These are phyloP conservation scores for Chlorencoelia australis DNA, from an alignment of 2,329 filamentous ascomycete genomes.

Conservation along the genomic window DNA sequence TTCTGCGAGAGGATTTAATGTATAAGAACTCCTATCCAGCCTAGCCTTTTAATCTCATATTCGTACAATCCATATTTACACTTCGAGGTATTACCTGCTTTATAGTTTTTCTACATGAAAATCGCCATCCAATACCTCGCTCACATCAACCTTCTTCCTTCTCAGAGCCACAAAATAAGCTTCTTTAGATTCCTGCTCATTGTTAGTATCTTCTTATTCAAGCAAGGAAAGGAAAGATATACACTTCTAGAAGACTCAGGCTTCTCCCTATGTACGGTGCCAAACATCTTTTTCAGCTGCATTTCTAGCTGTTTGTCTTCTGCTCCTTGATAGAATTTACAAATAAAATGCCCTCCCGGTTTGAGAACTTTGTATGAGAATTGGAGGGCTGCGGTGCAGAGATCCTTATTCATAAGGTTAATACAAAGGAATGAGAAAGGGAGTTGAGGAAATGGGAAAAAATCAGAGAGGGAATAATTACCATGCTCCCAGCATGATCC, in stretches of 20 bases:
- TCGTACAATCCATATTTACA: too few relatives aligned
- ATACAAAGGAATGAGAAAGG: background rate
- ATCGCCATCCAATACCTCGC: background rate
- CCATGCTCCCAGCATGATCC: conserved; percentile 93
- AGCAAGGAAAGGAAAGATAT: conserved; percentile 28
- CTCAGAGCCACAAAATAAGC: conserved; percentile 73
- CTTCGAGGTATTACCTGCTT: too few relatives aligned
- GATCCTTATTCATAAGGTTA: conserved; percentile 64
- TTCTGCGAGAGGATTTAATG: too few relatives aligned
- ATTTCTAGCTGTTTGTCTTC: conserved; percentile 76
- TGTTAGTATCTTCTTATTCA: background rate
- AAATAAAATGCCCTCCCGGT: conserved; percentile 80
- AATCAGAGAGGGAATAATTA: conserved; percentile 35
- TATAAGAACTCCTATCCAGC: too few relatives aligned
- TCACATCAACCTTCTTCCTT: conserved; percentile 42
- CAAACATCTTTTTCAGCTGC: conserved; percentile 66
- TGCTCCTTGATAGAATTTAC: conserved; percentile 91
- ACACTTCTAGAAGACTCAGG: conserved; percentile 84
- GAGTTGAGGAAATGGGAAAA: background rate
- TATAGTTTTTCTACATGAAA: conserved; percentile 1
- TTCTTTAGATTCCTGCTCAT: conserved; percentile 66
- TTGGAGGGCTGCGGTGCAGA: conserved; percentile 73
- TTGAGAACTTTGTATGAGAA: conserved; percentile 81
- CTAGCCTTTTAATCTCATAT: background rate
- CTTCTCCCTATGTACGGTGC: conserved; percentile 75